Conservation (phyloP, 2,329 filamentous ascomycete species). For the Simplicillium aogashimaense region DNA sequence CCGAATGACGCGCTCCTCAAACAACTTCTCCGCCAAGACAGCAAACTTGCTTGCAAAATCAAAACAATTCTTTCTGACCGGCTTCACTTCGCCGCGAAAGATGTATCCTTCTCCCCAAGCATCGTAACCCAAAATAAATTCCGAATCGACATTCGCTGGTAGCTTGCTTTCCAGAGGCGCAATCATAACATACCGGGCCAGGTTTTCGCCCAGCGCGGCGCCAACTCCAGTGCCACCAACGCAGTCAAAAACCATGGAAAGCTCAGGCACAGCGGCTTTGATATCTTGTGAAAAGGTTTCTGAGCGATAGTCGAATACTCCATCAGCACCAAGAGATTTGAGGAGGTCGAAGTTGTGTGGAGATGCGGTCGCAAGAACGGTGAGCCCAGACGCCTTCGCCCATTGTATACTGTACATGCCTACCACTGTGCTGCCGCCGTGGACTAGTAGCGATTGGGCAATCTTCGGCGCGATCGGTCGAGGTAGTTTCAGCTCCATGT, state of each 20-base stretch:
- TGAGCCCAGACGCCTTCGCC: constrained; percentile 23
- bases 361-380: constrained; percentile 19
- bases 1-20: not conserved
- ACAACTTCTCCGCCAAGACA: not conserved
- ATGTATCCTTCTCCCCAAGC: not conserved
- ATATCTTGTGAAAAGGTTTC: not conserved
- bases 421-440: constrained; percentile 41
- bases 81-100: not conserved
- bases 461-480: constrained; percentile 31
- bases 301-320: constrained; percentile 19
- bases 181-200: too few relatives aligned
- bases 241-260: not conserved
- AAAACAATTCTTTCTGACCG: not conserved
- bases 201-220: not conserved
- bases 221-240: not conserved
- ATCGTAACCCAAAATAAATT: constrained; percentile 1
- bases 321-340: constrained; percentile 16
- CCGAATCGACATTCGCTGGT: not conserved
- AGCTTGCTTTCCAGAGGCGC: not conserved
- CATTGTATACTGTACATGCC: constrained; percentile 35
- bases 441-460: constrained; percentile 26
- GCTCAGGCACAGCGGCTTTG: not conserved
- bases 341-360: constrained; percentile 20
- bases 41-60: too few relatives aligned
- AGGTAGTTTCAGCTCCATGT: constrained; percentile 32